Evolutionary conservation across 2,329 filamentous ascomycete species (phyloP).

Genomic region (Botrytis squamosa): DNA sequence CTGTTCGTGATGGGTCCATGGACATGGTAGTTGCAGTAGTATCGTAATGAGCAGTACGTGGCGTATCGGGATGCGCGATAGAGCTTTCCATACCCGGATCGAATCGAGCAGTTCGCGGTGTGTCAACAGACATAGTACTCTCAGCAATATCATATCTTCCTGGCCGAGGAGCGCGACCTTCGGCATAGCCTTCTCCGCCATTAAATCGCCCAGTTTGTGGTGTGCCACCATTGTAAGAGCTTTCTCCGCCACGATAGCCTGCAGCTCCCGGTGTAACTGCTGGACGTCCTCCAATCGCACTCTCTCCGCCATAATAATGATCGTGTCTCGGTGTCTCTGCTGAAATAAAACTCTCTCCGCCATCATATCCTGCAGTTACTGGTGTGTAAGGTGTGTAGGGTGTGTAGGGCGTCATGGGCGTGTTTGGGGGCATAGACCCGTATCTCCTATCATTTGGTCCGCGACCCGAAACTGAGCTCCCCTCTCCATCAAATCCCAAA

Average conservation of each 20-base stretch:
- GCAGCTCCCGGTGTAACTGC: constrained; percentile 8
- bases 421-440: constrained; percentile 19
- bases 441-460: constrained; percentile 1
- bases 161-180: constrained; percentile 3
- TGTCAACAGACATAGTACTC: constrained; percentile 12
- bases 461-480: not conserved
- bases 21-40: constrained; percentile 28
- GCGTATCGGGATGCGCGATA: constrained; percentile 15
- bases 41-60: constrained; percentile 33
- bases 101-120: constrained; percentile 17
- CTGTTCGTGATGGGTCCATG: constrained; percentile 11
- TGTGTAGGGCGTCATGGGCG: constrained; percentile 18
- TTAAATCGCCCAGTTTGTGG: constrained; percentile 1
- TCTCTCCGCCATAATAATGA: constrained; percentile 5
- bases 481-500: constrained; percentile 8
- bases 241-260: constrained; percentile 7
- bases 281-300: constrained; percentile 1
- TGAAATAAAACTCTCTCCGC: constrained; percentile 18
- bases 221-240: constrained; percentile 7
- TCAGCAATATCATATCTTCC: constrained; percentile 18
- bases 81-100: constrained; percentile 18
- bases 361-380: constrained; percentile 16
- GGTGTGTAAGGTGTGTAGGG: constrained; percentile 16
- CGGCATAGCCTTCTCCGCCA: constrained; percentile 12
- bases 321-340: constrained; percentile 2